A percentile compares a stretch with the other conserved stretches of the same genome.
Evolutionary conservation across 2,329 filamentous ascomycete genomes (phyloP).

Genomic region (Neopestalotiopsis sp.): DNA sequence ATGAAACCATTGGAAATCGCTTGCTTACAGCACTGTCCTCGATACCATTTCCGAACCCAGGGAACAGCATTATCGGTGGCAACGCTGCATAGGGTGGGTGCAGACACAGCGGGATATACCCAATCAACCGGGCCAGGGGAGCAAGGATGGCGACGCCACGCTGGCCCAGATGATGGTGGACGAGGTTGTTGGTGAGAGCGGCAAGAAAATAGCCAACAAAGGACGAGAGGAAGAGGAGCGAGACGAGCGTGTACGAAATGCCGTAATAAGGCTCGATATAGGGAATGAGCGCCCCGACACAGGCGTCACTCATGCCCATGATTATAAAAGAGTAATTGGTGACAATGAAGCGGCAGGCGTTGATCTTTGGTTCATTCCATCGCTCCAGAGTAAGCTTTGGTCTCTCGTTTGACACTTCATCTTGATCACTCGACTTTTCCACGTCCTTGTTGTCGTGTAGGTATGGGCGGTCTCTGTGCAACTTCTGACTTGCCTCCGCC

Average conservation of each 20-base stretch:
- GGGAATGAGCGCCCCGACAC: constrained; percentile 60
- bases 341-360: constrained; percentile 62
- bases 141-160: constrained; percentile 68
- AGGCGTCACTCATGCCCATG: constrained; percentile 73
- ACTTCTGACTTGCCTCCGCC: not conserved
- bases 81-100: constrained; percentile 75
- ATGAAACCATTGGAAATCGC: not conserved
- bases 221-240: constrained; percentile 68
- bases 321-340: constrained; percentile 68
- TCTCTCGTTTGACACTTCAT: constrained; percentile 36
- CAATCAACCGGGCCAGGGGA: constrained; percentile 65
- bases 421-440: not conserved
- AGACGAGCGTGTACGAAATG: constrained; percentile 64
- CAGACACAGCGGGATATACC: constrained; percentile 68
- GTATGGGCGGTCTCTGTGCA: not conserved
- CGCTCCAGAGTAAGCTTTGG: constrained; percentile 46
- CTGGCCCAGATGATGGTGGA: constrained; percentile 67
- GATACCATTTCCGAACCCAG: constrained; percentile 22
- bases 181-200: constrained; percentile 64
- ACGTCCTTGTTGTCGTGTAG: not conserved
- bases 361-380: constrained; percentile 69
- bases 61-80: constrained; percentile 33
- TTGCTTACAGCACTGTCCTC: constrained; percentile 53
- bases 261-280: constrained; percentile 65
- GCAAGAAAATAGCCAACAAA: constrained; percentile 67